These are phyloP conservation scores for Lactarius trivialis DNA, from an alignment of 768 basidiomycete species.

Conservation along the genomic window DNA sequence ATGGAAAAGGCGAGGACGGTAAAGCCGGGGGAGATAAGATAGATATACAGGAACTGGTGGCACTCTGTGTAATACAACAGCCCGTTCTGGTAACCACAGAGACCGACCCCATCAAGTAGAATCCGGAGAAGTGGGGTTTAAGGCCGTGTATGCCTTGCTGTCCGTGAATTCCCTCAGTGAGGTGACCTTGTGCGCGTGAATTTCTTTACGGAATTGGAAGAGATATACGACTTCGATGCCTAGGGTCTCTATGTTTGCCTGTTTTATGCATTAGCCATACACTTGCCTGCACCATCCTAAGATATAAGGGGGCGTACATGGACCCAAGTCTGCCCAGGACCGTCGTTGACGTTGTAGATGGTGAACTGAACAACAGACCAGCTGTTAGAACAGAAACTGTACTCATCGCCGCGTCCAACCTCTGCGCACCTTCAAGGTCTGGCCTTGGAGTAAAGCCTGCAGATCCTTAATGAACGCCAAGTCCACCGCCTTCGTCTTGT, in stretches of 20 bases:
- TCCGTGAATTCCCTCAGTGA: background rate
- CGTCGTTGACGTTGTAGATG: slow-evolving; percentile 1
- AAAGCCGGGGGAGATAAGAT: background rate
- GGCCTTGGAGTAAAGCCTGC: too few species aligned
- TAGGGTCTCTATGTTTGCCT: background rate
- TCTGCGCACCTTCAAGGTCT: too few species aligned
- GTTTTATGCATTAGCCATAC: background rate
- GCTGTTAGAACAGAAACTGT: background rate
- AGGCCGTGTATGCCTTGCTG: background rate
- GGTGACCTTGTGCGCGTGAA: background rate
- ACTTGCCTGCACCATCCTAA: background rate
- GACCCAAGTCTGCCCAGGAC: background rate
- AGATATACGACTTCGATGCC: background rate
- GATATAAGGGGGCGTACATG: background rate
- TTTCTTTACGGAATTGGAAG: background rate
- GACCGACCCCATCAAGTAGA: background rate
- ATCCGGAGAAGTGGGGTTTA: background rate
- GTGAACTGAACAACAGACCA: background rate
- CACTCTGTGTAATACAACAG: background rate
- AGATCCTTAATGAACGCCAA: background rate
- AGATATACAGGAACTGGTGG: too few species aligned
- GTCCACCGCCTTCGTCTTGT: background rate
- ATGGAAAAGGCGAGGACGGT: background rate
- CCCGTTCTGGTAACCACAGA: background rate
- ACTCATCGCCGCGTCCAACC: too few species aligned